phyloP scores from a whole-genome alignment of 2,329 filamentous ascomycete genomes.

The Colletotrichum horii region DNA sequence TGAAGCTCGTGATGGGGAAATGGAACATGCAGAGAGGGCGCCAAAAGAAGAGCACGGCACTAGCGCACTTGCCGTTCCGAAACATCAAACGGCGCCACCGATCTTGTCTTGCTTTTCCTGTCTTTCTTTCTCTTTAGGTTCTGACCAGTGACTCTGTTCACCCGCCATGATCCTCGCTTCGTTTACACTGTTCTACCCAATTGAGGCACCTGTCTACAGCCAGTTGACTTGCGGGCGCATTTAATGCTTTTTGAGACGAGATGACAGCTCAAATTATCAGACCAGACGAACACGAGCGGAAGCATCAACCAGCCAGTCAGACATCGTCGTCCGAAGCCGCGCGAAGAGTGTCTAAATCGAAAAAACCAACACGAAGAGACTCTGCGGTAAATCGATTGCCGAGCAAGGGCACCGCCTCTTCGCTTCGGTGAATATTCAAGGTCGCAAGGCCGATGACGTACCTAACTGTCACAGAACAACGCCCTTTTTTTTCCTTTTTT shows the following conservation, averaged over 20 bases:
- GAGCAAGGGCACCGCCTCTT: neutral
- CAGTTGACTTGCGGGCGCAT: neutral
- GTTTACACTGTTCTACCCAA: neutral
- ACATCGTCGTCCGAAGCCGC: neutral
- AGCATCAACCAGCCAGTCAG: neutral
- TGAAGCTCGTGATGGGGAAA: neutral
- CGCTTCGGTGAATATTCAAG: neutral
- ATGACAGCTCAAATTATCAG: neutral
- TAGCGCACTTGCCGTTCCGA: neutral
- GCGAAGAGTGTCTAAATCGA: neutral
- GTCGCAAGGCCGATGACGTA: neutral
- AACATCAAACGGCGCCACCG: slow-evolving; percentile 7
- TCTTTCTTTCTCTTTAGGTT: neutral
- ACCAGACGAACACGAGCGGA: neutral
- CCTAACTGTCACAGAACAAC: neutral
- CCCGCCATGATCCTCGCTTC: neutral
- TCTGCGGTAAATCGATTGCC: neutral
- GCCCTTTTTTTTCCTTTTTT: neutral
- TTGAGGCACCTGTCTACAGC: neutral
- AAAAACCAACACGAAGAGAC: neutral
- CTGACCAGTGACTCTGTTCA: neutral
- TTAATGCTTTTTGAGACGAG: neutral
- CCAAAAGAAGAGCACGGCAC: neutral
- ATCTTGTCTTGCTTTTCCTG: neutral
- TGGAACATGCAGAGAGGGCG: neutral